A percentile compares a stretch with the other conserved stretches of the same genome.
phyloP scores from a whole-genome alignment of 768 basidiomycete species.

The Podaxis sp. region DNA sequence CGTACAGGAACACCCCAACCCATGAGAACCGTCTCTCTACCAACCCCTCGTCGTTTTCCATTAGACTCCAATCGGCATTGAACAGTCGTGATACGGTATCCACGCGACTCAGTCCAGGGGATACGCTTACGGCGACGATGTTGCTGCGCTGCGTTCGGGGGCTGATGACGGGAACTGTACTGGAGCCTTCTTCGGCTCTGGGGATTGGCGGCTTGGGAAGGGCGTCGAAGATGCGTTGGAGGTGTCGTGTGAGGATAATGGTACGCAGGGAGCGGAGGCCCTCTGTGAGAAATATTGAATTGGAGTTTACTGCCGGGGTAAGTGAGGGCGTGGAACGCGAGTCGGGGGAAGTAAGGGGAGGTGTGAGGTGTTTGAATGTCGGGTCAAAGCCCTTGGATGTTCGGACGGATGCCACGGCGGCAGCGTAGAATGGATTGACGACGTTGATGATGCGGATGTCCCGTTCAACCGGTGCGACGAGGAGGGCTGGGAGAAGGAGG shows the following conservation, averaged over 20 bases:
- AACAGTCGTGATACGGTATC: conserved; percentile 64
- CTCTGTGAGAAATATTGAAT: conserved; percentile 51
- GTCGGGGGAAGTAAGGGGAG: conserved; percentile 24
- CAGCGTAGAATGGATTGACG: conserved; percentile 88
- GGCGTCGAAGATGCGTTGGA: conserved; percentile 83
- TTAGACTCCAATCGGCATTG: conserved; percentile 39
- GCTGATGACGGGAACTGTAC: conserved; percentile 35
- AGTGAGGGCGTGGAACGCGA: background rate
- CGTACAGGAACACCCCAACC: conserved; percentile 50
- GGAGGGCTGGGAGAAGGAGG: conserved; percentile 72
- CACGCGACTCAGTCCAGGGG: conserved; percentile 71
- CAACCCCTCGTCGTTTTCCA: conserved; percentile 3
- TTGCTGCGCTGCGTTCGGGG: conserved; percentile 57
- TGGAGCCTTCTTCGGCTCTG: conserved; percentile 34
- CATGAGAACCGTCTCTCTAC: conserved; percentile 32
- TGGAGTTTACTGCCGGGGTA: conserved; percentile 13
- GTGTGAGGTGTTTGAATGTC: conserved; percentile 18
- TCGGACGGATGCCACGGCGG: conserved; percentile 50
- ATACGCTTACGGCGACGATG: conserved; percentile 71
- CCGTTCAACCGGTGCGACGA: conserved; percentile 82
- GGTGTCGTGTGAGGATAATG: conserved; percentile 66
- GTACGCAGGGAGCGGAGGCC: conserved; percentile 65
- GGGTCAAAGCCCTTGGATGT: conserved; percentile 15
- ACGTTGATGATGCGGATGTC: conserved; percentile 88
- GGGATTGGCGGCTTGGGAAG: conserved; percentile 52